Conservation (phyloP, 169 alveolate species). For the Babesia ovata region DNA sequence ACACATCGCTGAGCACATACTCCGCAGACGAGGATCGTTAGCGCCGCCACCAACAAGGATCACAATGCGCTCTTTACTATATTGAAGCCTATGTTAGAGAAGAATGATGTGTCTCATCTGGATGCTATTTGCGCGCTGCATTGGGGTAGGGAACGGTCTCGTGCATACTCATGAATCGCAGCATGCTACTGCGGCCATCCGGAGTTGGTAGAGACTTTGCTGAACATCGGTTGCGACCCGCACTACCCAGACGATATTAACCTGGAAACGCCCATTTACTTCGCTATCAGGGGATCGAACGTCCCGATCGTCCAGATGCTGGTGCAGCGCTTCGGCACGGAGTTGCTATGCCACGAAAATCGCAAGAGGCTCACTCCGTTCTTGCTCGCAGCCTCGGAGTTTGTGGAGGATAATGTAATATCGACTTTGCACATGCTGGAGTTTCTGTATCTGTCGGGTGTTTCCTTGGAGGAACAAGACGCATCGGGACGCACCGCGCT, state of each 20-base stretch:
- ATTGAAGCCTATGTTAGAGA: constrained; percentile 47
- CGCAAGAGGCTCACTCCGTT: constrained; percentile 78
- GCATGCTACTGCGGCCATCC: constrained; percentile 79
- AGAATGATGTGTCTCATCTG: constrained; percentile 15
- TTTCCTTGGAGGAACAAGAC: constrained; percentile 89
- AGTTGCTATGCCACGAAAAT: constrained; percentile 73
- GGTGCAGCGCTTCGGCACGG: constrained; percentile 73
- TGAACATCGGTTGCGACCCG: constrained; percentile 70
- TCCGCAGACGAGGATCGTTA: constrained; percentile 29
- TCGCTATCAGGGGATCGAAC: constrained; percentile 79
- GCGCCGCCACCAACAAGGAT: constrained; percentile 57
- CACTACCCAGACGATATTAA: constrained; percentile 74
- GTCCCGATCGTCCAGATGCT: constrained; percentile 69
- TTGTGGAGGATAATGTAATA: constrained; percentile 76
- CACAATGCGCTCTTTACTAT: constrained; percentile 20
- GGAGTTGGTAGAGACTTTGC: constrained; percentile 70
- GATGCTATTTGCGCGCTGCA: constrained; percentile 63
- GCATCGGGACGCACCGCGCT: constrained; percentile 86
- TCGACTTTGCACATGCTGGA: constrained; percentile 82
- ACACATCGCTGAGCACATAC: neutral
- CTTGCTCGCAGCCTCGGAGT: constrained; percentile 85
- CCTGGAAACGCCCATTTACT: constrained; percentile 79
- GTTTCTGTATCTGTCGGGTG: constrained; percentile 84
- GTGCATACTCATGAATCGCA: neutral
- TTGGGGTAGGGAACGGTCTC: constrained; percentile 33